These are phyloP conservation scores for Wolfiporia cocos DNA, from an alignment of 1,284 basidiomycete species.

Conservation along the genomic window DNA sequence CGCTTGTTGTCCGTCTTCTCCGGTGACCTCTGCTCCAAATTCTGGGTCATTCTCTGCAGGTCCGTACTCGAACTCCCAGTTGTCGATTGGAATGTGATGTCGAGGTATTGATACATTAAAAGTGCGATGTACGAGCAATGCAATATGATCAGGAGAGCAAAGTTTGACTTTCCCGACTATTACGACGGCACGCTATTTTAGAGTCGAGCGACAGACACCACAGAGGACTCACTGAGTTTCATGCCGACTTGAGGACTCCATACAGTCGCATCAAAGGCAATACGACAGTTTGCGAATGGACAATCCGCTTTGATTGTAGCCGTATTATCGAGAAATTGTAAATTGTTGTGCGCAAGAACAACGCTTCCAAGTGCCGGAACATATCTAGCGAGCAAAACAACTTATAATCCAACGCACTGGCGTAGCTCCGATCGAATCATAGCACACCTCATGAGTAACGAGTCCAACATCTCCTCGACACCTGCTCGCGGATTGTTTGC, in stretches of 20 bases:
- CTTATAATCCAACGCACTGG: conserved; percentile 11
- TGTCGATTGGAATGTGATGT: conserved; percentile 79
- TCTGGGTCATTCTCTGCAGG: conserved; percentile 73
- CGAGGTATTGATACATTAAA: conserved; percentile 97
- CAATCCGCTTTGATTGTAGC: conserved; percentile 80
- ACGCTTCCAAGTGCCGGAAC: conserved; percentile 85
- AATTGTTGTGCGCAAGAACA: conserved; percentile 80
- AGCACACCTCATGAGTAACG: conserved; percentile 87
- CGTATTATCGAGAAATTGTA: conserved; percentile 62
- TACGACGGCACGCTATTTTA: conserved; percentile 5
- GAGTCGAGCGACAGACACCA: neutral
- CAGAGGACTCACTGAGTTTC: conserved; percentile 60
- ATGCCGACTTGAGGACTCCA: conserved; percentile 90
- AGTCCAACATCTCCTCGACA: conserved; percentile 85
- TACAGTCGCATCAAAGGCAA: conserved; percentile 79
- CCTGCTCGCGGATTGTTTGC: conserved; percentile 65
- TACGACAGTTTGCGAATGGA: conserved; percentile 76
- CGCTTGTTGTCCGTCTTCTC: conserved; percentile 17
- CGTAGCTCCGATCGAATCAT: neutral
- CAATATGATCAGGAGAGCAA: conserved; percentile 92
- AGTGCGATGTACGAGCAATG: conserved; percentile 87
- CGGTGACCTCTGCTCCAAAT: conserved; percentile 38
- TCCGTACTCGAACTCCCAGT: conserved; percentile 87
- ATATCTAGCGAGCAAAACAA: conserved; percentile 55
- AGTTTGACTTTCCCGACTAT: conserved; percentile 84